A percentile compares a stretch with the other conserved stretches of the same genome.
Conservation (phyloP, 2,329 filamentous ascomycete genomes). For the Aspergillus sp. region DNA sequence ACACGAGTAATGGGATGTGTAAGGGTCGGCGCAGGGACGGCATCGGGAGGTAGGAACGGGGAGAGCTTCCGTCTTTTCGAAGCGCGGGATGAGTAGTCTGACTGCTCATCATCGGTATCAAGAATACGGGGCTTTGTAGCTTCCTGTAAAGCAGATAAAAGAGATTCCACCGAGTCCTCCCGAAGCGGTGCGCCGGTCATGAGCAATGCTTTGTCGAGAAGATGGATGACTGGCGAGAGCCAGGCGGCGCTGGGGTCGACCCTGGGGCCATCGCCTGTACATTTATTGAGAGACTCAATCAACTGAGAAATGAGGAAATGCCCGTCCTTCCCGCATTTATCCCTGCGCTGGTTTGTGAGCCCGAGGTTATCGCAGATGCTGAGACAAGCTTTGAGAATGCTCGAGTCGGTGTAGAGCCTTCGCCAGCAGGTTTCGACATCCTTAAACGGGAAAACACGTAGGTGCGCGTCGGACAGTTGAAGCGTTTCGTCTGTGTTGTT, state of each 20-base stretch:
- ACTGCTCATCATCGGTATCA: not conserved
- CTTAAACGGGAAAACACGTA: slow-evolving; percentile 58
- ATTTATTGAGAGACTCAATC: slow-evolving; percentile 16
- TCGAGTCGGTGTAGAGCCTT: slow-evolving; percentile 58
- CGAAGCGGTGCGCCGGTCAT: slow-evolving; percentile 66
- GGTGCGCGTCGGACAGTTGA: slow-evolving; percentile 51
- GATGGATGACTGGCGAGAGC: slow-evolving; percentile 61
- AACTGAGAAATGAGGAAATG: slow-evolving; percentile 1
- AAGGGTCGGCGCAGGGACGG: slow-evolving; percentile 33
- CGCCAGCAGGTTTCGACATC: slow-evolving; percentile 58
- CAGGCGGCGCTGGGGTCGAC: slow-evolving; percentile 36
- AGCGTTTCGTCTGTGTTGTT: slow-evolving; percentile 44
- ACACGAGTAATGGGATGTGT: slow-evolving; percentile 41
- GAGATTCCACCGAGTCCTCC: slow-evolving; percentile 42
- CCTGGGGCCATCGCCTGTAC: slow-evolving; percentile 10
- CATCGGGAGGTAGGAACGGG: slow-evolving; percentile 34
- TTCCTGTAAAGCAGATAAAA: slow-evolving; percentile 36
- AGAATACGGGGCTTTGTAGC: slow-evolving; percentile 10
- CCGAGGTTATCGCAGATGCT: slow-evolving; percentile 27
- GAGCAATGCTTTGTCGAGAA: slow-evolving; percentile 75
- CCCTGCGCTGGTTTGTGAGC: slow-evolving; percentile 6
- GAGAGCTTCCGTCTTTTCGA: slow-evolving; percentile 35
- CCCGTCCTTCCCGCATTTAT: not conserved
- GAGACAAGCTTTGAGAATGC: slow-evolving; percentile 47
- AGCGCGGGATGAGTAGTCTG: slow-evolving; percentile 3